Evolutionary conservation across 176 grass and related monocot genomes (phyloP), one percentile per base, ranked within the genome.

Genomic region (Typha latifolia): DNA sequence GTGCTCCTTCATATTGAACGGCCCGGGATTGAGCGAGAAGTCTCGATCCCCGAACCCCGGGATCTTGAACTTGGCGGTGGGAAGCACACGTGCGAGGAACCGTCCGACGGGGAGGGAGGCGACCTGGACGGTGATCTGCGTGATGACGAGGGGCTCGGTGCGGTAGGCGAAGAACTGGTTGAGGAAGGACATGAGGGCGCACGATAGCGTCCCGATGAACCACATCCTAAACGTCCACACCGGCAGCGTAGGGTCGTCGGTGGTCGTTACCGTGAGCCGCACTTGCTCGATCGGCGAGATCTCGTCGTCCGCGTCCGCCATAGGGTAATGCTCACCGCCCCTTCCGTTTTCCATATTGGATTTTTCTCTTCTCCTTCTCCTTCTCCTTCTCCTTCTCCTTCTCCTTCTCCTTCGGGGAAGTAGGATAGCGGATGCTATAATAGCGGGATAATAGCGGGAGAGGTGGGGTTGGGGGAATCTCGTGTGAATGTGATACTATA

Each of bases 1-100:
- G 82, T 91, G 92, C 85, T 96, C 92, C 91, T 96, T 96, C 63
- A 91, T 84, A 79, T 96, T 91, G 84, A 96, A 96, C 3, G 91
- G 91, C 0, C 92, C 92, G 43, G 92, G 92, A 67, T 96, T 91
- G 32, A 96, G 80, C 78, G 77, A 78, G 77, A 86, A 91, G 65
- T 85, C 77, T 0, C 80, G 51, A 56, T 73, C 61, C 59, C 82
- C 77, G 15, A 86, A 74, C 3, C 32, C 0, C 18, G 66, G 64
- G 0, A 82, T 53, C 0, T 19, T 62, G 80, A 86, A 81, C 47
- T 7, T 31, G 37, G 68, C 19, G 59, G 34, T 47, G 43, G 92
- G 87, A 10, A 96, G 87, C 19, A 69, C 72, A 0, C 71, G 63
- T 0, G 92, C 92, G 68, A 91, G 26, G 74, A 96, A 91, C 56